Base-by-base conservation (phyloP, 495 filamentous ascomycete genomes). In the Penicillium canescens region DNA sequence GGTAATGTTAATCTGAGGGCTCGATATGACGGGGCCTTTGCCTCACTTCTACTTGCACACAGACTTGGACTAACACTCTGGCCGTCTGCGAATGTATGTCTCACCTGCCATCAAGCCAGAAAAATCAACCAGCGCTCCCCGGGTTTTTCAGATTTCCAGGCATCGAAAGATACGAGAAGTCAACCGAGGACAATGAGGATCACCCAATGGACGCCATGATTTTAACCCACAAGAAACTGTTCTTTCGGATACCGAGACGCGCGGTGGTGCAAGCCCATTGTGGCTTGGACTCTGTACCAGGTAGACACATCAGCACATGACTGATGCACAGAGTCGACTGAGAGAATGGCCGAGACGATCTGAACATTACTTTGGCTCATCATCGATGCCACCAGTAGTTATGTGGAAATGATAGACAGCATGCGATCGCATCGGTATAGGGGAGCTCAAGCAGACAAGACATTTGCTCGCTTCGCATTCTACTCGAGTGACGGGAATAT, bases 31-130 rank as follows among this genome's bases (percentile, higher is more conserved):
- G 24, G 24, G 24, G n/a, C 24, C 21, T 21, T 10, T 33, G 24
- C 42, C 42, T 44, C 42, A 44, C 42, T 44, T 31, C 24, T 44
- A 12, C 42, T 31, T 44, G n/a, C 24, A 44, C 6, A 33, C 24
- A 44, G 24, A 9, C 16, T 44, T 16, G 18, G 24, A 31, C 42
- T 28, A 31, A 44, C 12, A 31, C 18, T 33, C 42, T 44, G n/a
- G 24, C 24, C 10, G n/a, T 44, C 42, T 44, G n/a, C 24, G 24
- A 33, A 44, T 5, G 24, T 6, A 44, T 16, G 24, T 6, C 42
- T 44, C 24, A 33, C 12, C 24, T 16, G n/a, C 18, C 20, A 42
- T 42, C 18, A 42, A 42, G 20, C 40, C 2, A 42, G 20, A 42
- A 18, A 24, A 24, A 42, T 24, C 7, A 8, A 24, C 20, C 18